Conservation (phyloP, 768 basidiomycete genomes). For the Tephrocybe sp. region DNA sequence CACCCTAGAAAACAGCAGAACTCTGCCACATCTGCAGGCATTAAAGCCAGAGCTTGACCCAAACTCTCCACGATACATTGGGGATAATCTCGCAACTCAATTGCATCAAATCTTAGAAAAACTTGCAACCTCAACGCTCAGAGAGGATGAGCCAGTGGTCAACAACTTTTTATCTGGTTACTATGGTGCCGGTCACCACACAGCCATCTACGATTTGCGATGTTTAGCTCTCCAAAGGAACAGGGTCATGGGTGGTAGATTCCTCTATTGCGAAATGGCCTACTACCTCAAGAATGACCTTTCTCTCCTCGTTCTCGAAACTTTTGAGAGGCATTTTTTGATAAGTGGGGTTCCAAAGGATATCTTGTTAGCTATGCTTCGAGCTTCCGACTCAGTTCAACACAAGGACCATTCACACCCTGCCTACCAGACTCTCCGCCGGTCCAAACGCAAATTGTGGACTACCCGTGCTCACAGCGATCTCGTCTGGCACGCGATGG, state of each 20-base stretch:
- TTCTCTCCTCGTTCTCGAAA: slow-evolving; percentile 33
- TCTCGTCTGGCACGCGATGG: slow-evolving; percentile 40
- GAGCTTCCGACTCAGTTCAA: too few species aligned
- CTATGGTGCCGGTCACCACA: slow-evolving; percentile 29
- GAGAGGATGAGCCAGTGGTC: slow-evolving; percentile 30
- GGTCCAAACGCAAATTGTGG: slow-evolving; percentile 28
- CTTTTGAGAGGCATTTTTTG: slow-evolving; percentile 52
- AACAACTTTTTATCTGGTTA: slow-evolving; percentile 35
- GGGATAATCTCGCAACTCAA: slow-evolving; percentile 4
- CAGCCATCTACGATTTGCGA: slow-evolving; percentile 32
- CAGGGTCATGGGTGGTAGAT: slow-evolving; percentile 21
- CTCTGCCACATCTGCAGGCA: background rate
- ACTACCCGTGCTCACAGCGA: slow-evolving; percentile 32
- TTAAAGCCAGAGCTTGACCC: slow-evolving; percentile 5
- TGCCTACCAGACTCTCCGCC: slow-evolving; percentile 1
- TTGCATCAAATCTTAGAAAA: background rate
- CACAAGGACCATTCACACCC: slow-evolving; percentile 5
- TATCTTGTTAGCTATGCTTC: too few species aligned
- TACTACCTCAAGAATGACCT: slow-evolving; percentile 30
- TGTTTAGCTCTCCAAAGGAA: slow-evolving; percentile 24
- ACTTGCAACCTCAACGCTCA: background rate
- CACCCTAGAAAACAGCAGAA: background rate
- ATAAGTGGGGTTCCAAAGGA: slow-evolving; percentile 49
- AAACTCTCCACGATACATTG: slow-evolving; percentile 6
- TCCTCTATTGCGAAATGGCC: slow-evolving; percentile 43